Evolutionary conservation across 352 stramenopile species (phyloP).

Genomic region (Globisporangium perplexum): DNA sequence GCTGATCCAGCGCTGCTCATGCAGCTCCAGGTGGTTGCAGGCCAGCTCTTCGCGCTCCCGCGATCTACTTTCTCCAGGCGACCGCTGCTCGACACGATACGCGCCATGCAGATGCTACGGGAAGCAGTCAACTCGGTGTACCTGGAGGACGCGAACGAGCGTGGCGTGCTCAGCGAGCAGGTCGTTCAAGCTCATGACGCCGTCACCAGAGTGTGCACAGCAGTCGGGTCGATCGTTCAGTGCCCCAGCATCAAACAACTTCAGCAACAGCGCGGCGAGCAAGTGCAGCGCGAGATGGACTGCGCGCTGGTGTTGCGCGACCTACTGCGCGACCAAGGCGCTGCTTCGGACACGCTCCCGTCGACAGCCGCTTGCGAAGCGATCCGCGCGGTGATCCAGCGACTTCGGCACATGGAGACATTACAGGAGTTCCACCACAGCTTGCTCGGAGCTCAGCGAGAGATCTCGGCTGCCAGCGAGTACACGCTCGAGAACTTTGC

Average conservation of each 20-base stretch:
- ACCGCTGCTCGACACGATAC: not conserved
- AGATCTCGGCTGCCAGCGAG: slow-evolving; percentile 3
- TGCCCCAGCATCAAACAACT: not conserved
- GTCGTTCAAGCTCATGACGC: not conserved
- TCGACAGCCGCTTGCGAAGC: not conserved
- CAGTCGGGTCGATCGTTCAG: not conserved
- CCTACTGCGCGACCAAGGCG: not conserved
- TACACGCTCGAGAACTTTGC: slow-evolving; percentile 51
- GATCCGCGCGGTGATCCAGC: slow-evolving; percentile 14
- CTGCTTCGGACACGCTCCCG: not conserved
- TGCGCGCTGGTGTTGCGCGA: not conserved
- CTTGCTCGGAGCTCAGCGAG: slow-evolving; percentile 19
- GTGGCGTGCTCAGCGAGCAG: not conserved
- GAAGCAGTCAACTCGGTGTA: not conserved
- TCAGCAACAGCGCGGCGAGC: not conserved
- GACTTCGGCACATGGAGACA: slow-evolving; percentile 24
- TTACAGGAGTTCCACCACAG: slow-evolving; percentile 26
- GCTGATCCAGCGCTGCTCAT: not conserved
- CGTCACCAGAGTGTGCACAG: not conserved
- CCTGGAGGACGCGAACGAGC: not conserved
- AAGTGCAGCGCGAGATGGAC: slow-evolving; percentile 3
- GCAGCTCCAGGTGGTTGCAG: slow-evolving; percentile 3
- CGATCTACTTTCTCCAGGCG: not conserved
- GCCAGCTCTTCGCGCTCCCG: not conserved
- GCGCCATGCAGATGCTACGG: not conserved